Base-by-base conservation (phyloP, 768 basidiomycete genomes). In the Mycena leptocephala region DNA sequence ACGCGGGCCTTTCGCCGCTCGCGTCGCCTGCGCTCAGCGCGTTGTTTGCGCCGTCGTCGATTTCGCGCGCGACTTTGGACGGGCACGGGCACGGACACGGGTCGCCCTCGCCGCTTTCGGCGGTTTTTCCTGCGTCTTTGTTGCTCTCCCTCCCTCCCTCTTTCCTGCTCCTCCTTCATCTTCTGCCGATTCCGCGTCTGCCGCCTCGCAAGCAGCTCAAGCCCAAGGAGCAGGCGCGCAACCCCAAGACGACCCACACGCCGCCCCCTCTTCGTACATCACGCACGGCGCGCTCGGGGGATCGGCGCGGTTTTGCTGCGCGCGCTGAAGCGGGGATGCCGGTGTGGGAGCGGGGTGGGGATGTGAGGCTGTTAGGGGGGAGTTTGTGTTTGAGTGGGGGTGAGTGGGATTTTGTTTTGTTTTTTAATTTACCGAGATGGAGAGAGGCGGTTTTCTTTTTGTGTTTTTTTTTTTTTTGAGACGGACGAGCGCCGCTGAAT, bases 351-450 rank as follows among this genome's bases (percentile, higher is more conserved):
- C 92, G 91, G 74, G 94, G 93, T 3, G 96, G 96, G 0, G 93
- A 96, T 79, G 83, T 93, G 53, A 84, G 89, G 51, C 96, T 97
- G 84, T 87, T 98, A 24, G 97, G 97, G 97, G 97, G 30, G 97
- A 99, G 86, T 97, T 98, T 81, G 90, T 89, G 11, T 84, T 87
- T 75, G 89, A 87, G 26, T 63, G 88, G 88, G 88, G 88, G 88
- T 89, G 62, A 72, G 88, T 80, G 9, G n/a, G 43, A 35, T n/a
- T 68, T 46, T 22, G 22, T 46, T 22, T 55, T 61, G 55, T 58
- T 16, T 43, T 39, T 28, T 73, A 39, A 37, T 48, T 43, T 20
- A 41, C 39, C 13, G 39, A 41, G 18, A 20, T 18, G 11, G 14
- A 41, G 43, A n/a, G 64, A 46, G 10, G n/a, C 37, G 20, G 37